Evolutionary conservation across 2,329 filamentous ascomycete species (phyloP).

Genomic region (Tolypocladium tundrense): DNA sequence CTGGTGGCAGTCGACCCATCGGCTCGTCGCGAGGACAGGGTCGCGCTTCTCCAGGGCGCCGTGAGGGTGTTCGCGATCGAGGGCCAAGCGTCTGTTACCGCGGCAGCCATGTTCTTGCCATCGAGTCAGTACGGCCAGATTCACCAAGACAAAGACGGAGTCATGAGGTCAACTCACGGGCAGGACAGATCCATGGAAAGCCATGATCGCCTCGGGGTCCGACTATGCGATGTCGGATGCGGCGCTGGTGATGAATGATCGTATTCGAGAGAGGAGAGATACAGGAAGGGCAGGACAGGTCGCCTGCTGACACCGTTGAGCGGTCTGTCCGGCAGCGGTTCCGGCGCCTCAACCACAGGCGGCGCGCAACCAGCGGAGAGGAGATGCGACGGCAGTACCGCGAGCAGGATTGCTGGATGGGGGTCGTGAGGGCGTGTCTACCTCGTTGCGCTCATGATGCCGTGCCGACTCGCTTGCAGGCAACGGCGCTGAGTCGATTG

Average conservation of each 20-base stretch:
- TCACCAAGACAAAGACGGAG: not conserved
- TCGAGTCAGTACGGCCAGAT: not conserved
- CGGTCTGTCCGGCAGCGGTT: not conserved
- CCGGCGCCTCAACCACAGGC: not conserved
- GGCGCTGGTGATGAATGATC: too few relatives aligned
- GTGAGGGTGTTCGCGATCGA: constrained; percentile 31
- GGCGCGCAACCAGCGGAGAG: not conserved
- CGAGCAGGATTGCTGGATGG: not conserved
- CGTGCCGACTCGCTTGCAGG: not conserved
- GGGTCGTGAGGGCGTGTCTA: constrained; percentile 2
- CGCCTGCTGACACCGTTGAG: not conserved
- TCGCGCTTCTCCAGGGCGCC: constrained; percentile 20
- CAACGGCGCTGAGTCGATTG: not conserved
- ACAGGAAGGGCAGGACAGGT: not conserved
- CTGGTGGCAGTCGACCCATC: constrained; percentile 2
- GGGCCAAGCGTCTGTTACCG: constrained; percentile 34
- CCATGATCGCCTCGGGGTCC: constrained; percentile 9
- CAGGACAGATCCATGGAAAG: constrained; percentile 16
- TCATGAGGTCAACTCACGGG: constrained; percentile 11
- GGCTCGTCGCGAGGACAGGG: constrained; percentile 4
- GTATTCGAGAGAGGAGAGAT: not conserved
- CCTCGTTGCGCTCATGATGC: constrained; percentile 9
- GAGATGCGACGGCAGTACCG: not conserved
- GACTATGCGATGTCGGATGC: not conserved
- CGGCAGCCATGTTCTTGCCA: constrained; percentile 28